Evolutionary conservation across 257 asterid genomes (phyloP).

Genomic region (Nicotiana paniculata): DNA sequence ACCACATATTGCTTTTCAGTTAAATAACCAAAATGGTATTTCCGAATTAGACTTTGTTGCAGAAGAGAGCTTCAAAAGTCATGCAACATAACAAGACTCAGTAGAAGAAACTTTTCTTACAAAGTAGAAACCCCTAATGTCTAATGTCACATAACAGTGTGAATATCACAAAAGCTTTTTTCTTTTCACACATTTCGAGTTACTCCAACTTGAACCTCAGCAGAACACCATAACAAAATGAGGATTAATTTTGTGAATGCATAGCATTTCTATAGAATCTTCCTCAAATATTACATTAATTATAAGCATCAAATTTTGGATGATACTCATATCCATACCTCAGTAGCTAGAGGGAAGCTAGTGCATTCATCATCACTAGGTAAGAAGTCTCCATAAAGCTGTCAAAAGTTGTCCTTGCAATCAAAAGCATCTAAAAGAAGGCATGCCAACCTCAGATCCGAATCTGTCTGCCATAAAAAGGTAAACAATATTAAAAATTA

Average conservation of each 20-base stretch:
- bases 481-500: slow-evolving; percentile 15
- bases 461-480: slow-evolving; percentile 71
- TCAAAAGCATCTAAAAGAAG: slow-evolving; percentile 79
- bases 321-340: slow-evolving; percentile 45
- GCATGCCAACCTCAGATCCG: slow-evolving; percentile 95
- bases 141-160: neutral
- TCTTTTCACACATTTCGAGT: neutral
- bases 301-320: neutral
- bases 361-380: slow-evolving; percentile 85
- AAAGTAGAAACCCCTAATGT: neutral
- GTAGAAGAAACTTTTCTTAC: neutral
- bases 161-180: neutral
- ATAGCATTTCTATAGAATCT: neutral
- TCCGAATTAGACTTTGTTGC: neutral
- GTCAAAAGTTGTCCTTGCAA: slow-evolving; percentile 96
- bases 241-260: neutral
- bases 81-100: neutral
- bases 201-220: neutral
- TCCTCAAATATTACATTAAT: neutral
- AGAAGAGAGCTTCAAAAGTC: neutral
- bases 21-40: neutral
- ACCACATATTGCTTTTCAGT: too few species aligned
- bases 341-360: slow-evolving; percentile 90
- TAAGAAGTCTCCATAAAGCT: slow-evolving; percentile 88
- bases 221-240: neutral